Conservation (phyloP, 305 asterid species). For the Fraxinus latifolia region DNA sequence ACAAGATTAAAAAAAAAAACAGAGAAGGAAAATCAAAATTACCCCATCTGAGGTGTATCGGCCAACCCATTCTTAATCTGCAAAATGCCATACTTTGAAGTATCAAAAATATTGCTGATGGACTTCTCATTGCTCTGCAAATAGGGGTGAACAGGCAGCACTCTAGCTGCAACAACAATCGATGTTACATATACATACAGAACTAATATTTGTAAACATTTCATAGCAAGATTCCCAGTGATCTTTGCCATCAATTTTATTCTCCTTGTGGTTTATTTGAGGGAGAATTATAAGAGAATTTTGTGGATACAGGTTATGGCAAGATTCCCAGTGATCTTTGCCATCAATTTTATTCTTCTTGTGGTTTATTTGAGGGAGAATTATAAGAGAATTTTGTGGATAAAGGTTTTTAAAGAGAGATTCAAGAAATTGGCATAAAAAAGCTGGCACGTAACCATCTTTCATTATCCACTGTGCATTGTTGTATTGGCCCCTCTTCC, state of each 20-base stretch:
- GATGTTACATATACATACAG: constrained; percentile 34
- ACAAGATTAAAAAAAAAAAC: background rate
- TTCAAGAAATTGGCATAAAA: constrained; percentile 4
- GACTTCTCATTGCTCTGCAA: constrained; percentile 39
- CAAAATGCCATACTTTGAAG: constrained; percentile 79
- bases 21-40: constrained; percentile 15
- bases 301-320: background rate
- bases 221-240: constrained; percentile 24
- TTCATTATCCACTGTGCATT: constrained; percentile 6
- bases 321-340: constrained; percentile 17
- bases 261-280: background rate
- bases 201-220: constrained; percentile 25
- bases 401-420: background rate
- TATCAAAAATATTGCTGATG: constrained; percentile 56
- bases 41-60: constrained; percentile 96
- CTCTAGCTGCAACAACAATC: constrained; percentile 33
- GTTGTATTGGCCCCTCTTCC: constrained; percentile 25
- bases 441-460: background rate
- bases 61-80: constrained; percentile 86
- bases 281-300: background rate
- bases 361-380: background rate
- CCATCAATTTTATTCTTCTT: constrained; percentile 29
- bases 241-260: constrained; percentile 30
- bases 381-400: background rate
- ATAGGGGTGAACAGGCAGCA: constrained; percentile 58